These are phyloP conservation scores for Aureobasidium namibiae DNA, from an alignment of 2,329 filamentous ascomycete species.

Conservation along the genomic window DNA sequence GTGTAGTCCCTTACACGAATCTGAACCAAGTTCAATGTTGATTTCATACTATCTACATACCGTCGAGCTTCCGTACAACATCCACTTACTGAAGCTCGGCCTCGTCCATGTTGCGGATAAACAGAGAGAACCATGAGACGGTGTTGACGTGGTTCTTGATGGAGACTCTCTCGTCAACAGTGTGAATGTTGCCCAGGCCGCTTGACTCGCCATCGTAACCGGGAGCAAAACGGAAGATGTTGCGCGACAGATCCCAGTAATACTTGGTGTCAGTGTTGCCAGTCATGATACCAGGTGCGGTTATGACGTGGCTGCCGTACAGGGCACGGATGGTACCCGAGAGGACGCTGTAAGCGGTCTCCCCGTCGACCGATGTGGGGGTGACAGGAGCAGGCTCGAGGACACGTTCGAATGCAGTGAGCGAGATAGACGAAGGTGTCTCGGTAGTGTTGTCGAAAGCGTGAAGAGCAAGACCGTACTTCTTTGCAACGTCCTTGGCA, in stretches of 20 bases:
- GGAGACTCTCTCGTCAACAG: conserved; percentile 25
- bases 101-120: conserved; percentile 39
- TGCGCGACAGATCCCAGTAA: conserved; percentile 28
- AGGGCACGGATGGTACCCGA: conserved; percentile 37
- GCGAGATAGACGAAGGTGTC: conserved; percentile 21
- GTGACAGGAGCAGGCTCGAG: conserved; percentile 28
- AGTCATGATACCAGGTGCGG: conserved; percentile 29
- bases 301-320: conserved; percentile 34
- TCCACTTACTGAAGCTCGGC: conserved; percentile 23
- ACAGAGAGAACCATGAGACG: conserved; percentile 36
- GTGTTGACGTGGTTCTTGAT: conserved; percentile 36
- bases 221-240: conserved; percentile 30
- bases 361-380: conserved; percentile 27
- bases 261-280: conserved; percentile 29
- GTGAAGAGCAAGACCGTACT: conserved; percentile 41
- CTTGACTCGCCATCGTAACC: conserved; percentile 24
- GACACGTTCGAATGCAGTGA: conserved; percentile 20
- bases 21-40: no score
- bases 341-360: conserved; percentile 28
- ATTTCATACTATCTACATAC: background rate
- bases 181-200: conserved; percentile 26
- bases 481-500: conserved; percentile 39
- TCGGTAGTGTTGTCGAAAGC: conserved; percentile 38
- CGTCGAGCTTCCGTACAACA: background rate
- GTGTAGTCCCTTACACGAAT: no score